Evolutionary conservation across 257 asterid species (phyloP).

Genomic region (Perilla frutescens): DNA sequence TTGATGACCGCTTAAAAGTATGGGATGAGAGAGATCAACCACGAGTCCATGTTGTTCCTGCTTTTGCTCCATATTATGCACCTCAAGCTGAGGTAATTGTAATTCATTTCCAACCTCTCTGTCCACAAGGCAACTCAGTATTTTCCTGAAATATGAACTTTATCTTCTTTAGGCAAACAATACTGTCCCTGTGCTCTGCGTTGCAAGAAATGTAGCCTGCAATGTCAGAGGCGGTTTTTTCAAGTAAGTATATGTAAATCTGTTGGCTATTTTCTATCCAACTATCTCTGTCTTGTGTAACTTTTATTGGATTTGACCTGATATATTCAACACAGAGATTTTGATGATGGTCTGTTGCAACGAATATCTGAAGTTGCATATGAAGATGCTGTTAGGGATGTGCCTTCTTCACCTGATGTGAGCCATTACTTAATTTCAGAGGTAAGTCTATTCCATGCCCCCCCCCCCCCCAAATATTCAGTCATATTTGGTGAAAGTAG

Average conservation of each 20-base stretch:
- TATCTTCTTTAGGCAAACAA: constrained; percentile 68
- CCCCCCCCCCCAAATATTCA: constrained; percentile 17
- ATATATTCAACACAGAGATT: constrained; percentile 66
- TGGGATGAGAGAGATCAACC: constrained; percentile 99
- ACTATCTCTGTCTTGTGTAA: constrained; percentile 30
- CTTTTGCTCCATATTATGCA: constrained; percentile 95
- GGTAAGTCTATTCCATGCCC: constrained; percentile 49
- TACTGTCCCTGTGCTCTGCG: constrained; percentile 87
- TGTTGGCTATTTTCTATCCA: constrained; percentile 14
- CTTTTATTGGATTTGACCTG: constrained; percentile 35
- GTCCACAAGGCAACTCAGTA: constrained; percentile 14
- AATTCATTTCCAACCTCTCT: constrained; percentile 19
- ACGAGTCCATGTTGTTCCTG: constrained; percentile 97
- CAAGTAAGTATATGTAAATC: constrained; percentile 66
- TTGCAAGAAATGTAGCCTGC: constrained; percentile 98
- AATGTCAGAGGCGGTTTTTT: constrained; percentile 94
- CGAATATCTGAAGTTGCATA: constrained; percentile 77
- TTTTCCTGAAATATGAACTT: constrained; percentile 33
- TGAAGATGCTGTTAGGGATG: constrained; percentile 69
- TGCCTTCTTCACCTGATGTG: constrained; percentile 84
- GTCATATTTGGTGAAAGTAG: constrained; percentile 3
- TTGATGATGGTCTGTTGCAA: constrained; percentile 84
- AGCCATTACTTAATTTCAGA: constrained; percentile 83
- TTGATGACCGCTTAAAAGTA: constrained; percentile 95
- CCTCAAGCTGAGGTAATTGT: constrained; percentile 93